These are phyloP conservation scores for Crithidia thermophila DNA, from an alignment of 208 protist genomes.

Conservation along the genomic window DNA sequence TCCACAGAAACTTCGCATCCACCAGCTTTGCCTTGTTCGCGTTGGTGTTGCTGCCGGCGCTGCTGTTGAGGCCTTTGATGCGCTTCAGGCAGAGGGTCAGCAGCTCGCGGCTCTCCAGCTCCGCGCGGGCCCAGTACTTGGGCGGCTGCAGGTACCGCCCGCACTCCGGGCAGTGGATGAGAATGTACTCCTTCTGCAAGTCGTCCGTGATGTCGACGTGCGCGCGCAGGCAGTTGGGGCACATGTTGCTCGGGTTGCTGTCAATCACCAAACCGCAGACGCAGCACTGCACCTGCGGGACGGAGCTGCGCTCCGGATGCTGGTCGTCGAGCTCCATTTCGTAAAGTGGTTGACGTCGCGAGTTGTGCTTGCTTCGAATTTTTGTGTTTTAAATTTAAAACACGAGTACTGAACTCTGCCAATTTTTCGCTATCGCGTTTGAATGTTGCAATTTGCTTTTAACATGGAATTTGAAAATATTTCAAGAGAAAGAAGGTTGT, in stretches of 20 bases:
- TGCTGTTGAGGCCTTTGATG: slow-evolving; percentile 94
- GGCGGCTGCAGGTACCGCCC: slow-evolving; percentile 97
- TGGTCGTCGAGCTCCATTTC: slow-evolving; percentile 47
- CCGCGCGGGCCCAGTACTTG: slow-evolving; percentile 95
- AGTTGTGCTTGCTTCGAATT: neutral
- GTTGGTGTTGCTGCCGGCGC: slow-evolving; percentile 91
- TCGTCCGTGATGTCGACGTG: slow-evolving; percentile 99
- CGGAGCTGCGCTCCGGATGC: slow-evolving; percentile 47
- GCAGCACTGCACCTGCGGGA: slow-evolving; percentile 96
- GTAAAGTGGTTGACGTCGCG: neutral
- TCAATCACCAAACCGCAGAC: slow-evolving; percentile 96
- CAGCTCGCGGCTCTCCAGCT: slow-evolving; percentile 98
- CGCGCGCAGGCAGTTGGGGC: slow-evolving; percentile 96
- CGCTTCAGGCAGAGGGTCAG: slow-evolving; percentile 98
- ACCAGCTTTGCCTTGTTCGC: slow-evolving; percentile 97
- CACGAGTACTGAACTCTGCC: too few species aligned
- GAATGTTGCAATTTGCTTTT: too few species aligned
- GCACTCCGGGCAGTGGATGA: slow-evolving; percentile 96
- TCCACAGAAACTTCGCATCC: slow-evolving; percentile 99
- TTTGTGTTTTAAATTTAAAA: neutral
- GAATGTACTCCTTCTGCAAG: slow-evolving; percentile 96
- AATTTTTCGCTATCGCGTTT: too few species aligned
- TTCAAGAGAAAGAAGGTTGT: neutral
- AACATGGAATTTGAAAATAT: neutral
- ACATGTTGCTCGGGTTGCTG: slow-evolving; percentile 99